These are phyloP conservation scores for Spathaspora sp. DNA, from an alignment of 1,139 yeast genomes.

Conservation along the genomic window DNA sequence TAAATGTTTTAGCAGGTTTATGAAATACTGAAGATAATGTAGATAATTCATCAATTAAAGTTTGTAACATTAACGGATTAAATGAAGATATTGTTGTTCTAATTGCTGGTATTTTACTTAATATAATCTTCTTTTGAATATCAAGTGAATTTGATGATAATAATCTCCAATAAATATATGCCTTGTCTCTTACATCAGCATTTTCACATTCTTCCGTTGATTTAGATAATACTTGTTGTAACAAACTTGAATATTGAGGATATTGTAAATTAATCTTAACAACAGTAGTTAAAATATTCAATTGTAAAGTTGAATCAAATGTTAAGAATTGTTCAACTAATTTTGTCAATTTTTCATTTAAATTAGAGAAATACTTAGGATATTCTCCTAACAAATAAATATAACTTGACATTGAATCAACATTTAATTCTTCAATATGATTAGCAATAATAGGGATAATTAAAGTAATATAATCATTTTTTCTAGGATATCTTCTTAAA, in stretches of 20 bases:
- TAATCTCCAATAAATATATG: slow-evolving; percentile 92
- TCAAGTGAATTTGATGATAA: slow-evolving; percentile 55
- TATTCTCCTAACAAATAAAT: slow-evolving; percentile 91
- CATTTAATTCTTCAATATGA: slow-evolving; percentile 57
- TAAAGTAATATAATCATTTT: slow-evolving; percentile 56
- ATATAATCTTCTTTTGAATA: slow-evolving; percentile 49
- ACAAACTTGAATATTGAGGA: slow-evolving; percentile 39
- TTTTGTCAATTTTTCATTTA: slow-evolving; percentile 41
- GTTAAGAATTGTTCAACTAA: slow-evolving; percentile 67
- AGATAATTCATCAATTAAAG: slow-evolving; percentile 72
- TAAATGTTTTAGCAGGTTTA: slow-evolving; percentile 73
- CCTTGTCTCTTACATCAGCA: slow-evolving; percentile 92
- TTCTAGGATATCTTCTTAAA: slow-evolving; percentile 73
- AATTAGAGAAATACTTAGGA: slow-evolving; percentile 65
- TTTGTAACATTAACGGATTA: slow-evolving; percentile 66
- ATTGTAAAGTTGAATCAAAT: slow-evolving; percentile 74
- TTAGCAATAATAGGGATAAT: slow-evolving; percentile 70
- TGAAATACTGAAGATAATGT: slow-evolving; percentile 89
- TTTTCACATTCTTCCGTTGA: slow-evolving; percentile 83
- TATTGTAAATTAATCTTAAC: slow-evolving; percentile 67
- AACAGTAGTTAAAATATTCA: slow-evolving; percentile 70
- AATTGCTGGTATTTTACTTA: slow-evolving; percentile 68
- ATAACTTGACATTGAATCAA: slow-evolving; percentile 71
- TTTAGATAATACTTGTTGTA: slow-evolving; percentile 71
- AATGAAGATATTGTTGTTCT: slow-evolving; percentile 70